Percentiles rank a stretch among this genome's conserved stretches.
These are phyloP conservation scores for Ceratocystis ficicola DNA, from an alignment of 2,329 filamentous ascomycete species.

Conservation along the genomic window DNA sequence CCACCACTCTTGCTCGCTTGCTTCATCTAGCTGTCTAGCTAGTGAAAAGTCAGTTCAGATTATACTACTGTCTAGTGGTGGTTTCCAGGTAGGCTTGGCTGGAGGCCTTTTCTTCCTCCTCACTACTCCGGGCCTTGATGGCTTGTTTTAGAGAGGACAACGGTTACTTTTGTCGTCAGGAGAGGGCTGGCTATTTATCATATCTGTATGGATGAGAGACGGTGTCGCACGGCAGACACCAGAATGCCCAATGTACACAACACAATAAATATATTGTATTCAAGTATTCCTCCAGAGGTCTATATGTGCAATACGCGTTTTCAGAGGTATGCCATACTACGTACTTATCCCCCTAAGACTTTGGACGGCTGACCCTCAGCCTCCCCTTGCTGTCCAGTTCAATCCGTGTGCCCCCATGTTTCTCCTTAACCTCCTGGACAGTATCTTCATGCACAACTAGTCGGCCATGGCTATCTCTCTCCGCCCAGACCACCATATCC, in stretches of 20 bases:
- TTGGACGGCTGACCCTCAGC: constrained; percentile 73
- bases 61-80: not conserved
- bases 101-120: constrained; percentile 22
- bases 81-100: not conserved
- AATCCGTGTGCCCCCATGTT: constrained; percentile 51
- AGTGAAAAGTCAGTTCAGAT: no score
- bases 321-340: not conserved
- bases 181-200: not conserved
- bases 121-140: constrained; percentile 23
- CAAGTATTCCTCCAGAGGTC: no score
- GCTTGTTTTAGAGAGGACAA: constrained; percentile 20
- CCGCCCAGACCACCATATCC: constrained; percentile 8
- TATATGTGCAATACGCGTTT: no score
- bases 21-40: not conserved
- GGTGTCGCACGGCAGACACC: no score
- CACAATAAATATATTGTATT: no score
- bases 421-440: constrained; percentile 44
- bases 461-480: constrained; percentile 38
- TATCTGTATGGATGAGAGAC: no score
- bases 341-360: constrained; percentile 27
- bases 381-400: constrained; percentile 93
- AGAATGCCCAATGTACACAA: no score
- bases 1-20: not conserved
- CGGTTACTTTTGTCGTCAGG: not conserved
- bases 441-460: constrained; percentile 52